Evolutionary conservation across 169 alveolate species (phyloP), one percentile per base, ranked within the genome.

Genomic region (Theileria annulata): DNA sequence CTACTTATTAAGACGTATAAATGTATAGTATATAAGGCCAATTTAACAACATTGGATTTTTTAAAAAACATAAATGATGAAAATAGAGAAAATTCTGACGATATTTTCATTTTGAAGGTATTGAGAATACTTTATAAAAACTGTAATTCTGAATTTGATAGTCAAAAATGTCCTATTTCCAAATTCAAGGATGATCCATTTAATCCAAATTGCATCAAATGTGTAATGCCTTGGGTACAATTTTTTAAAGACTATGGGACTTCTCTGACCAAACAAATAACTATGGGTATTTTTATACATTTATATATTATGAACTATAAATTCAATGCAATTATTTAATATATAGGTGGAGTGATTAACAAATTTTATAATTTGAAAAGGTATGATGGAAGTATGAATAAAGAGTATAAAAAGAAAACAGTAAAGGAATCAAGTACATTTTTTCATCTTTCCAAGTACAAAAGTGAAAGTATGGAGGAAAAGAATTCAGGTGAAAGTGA

Each of bases 21-120:
- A n/a, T 83, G 90, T 54, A 77, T 78, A 19, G 86, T 83, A n/a
- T 83, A 83, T 75, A 83, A 73, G 31, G 87, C 90, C 21, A 78
- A 80, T 12, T 19, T 83, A 12, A n/a, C 51, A 47, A 8, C 23
- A 0, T 62, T 27, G 4, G 13, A 70, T 70, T 27, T 51, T 49
- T 56, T 31, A 19, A 23, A 42, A 70, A 48, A 21, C 49, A 19
- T 2, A 19, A 33, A 10, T 78, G 74, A 77, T n/a, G 30, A 25
- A 21, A 42, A 10, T 42, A 17, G 3, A 17, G 19, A 1, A 8
- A 42, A 42, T 42, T 42, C 13, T 42, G 60, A 73, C 15, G 42
- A 28, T 30, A 74, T 25, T 3, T 21, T n/a, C 47, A 66, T 80
- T 59, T 9, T 71, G 54, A 48, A 31, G 2, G 70, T 71, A 0